phyloP scores from a whole-genome alignment of 2,329 filamentous ascomycete species.

The Neurospora sp. region DNA sequence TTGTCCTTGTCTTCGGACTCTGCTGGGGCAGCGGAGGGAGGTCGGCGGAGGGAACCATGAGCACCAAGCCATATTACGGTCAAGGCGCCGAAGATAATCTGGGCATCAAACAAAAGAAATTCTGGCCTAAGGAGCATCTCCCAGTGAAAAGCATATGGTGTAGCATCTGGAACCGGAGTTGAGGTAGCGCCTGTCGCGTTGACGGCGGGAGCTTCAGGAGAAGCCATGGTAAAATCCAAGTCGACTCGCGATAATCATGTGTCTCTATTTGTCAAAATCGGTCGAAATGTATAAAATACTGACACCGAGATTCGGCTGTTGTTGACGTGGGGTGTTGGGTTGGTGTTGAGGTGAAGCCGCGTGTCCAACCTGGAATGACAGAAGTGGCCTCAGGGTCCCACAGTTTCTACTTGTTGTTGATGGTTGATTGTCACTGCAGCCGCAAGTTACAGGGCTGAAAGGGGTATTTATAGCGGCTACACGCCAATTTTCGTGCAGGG shows the following conservation, averaged over 20 bases:
- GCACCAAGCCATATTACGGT: slow-evolving; percentile 78
- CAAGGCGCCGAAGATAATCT: slow-evolving; percentile 55
- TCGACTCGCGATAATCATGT: neutral
- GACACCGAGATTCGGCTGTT: neutral
- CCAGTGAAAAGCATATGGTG: slow-evolving; percentile 5
- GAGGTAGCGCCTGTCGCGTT: slow-evolving; percentile 3
- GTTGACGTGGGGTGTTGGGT: neutral
- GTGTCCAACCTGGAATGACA: neutral
- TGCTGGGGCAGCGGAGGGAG: slow-evolving; percentile 62
- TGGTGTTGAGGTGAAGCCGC: neutral
- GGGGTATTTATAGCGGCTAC: neutral
- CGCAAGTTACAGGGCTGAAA: neutral
- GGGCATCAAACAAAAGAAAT: slow-evolving; percentile 35
- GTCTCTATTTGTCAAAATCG: neutral
- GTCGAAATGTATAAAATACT: neutral
- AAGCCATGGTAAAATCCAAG: neutral
- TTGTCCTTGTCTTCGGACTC: slow-evolving; percentile 30
- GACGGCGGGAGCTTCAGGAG: neutral
- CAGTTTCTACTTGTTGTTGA: neutral
- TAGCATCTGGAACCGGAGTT: neutral
- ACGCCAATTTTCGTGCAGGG: neutral
- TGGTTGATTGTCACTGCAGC: neutral
- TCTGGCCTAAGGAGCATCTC: slow-evolving; percentile 19
- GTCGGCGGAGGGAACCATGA: slow-evolving; percentile 75
- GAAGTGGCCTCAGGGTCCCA: neutral